Percentiles rank a stretch among this genome's conserved stretches.
Conservation (phyloP, 768 basidiomycete genomes). For the Russula ochroleuca region DNA sequence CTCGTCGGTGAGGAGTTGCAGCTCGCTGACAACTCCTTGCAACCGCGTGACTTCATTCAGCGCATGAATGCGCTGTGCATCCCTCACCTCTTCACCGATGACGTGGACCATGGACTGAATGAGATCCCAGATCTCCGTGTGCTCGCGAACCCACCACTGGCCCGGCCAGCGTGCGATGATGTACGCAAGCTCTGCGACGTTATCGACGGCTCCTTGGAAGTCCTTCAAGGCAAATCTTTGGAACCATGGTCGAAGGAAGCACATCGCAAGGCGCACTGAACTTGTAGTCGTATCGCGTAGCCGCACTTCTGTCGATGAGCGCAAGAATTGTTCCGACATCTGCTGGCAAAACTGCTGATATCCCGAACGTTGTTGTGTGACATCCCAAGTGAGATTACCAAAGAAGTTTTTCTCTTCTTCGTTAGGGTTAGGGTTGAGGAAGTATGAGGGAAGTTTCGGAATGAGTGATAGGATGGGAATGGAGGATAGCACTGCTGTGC, state of each 20-base stretch:
- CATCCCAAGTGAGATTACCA: slow-evolving; percentile 50
- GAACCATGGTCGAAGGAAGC: slow-evolving; percentile 69
- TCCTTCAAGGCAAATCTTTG: slow-evolving; percentile 45
- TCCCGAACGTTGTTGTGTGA: slow-evolving; percentile 52
- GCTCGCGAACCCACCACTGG: slow-evolving; percentile 62
- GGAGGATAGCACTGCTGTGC: slow-evolving; percentile 61
- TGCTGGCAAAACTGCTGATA: slow-evolving; percentile 70
- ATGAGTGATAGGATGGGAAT: slow-evolving; percentile 63
- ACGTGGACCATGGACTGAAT: slow-evolving; percentile 56
- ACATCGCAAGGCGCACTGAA: slow-evolving; percentile 61
- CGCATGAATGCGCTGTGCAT: slow-evolving; percentile 41
- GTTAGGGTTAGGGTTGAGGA: slow-evolving; percentile 39
- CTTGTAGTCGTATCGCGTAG: slow-evolving; percentile 63
- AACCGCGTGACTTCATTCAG: slow-evolving; percentile 48
- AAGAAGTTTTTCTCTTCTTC: slow-evolving; percentile 38
- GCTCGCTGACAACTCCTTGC: slow-evolving; percentile 46
- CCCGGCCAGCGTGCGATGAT: slow-evolving; percentile 53
- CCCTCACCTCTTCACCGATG: slow-evolving; percentile 61
- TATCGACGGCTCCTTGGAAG: slow-evolving; percentile 38
- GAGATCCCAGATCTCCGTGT: slow-evolving; percentile 56
- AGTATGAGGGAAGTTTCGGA: slow-evolving; percentile 69
- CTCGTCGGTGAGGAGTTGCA: slow-evolving; percentile 44
- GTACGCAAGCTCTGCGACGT: slow-evolving; percentile 37
- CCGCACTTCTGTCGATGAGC: slow-evolving; percentile 49
- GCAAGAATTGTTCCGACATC: slow-evolving; percentile 59